Conservation (phyloP, 768 basidiomycete genomes). For the Boletus huronensis region DNA sequence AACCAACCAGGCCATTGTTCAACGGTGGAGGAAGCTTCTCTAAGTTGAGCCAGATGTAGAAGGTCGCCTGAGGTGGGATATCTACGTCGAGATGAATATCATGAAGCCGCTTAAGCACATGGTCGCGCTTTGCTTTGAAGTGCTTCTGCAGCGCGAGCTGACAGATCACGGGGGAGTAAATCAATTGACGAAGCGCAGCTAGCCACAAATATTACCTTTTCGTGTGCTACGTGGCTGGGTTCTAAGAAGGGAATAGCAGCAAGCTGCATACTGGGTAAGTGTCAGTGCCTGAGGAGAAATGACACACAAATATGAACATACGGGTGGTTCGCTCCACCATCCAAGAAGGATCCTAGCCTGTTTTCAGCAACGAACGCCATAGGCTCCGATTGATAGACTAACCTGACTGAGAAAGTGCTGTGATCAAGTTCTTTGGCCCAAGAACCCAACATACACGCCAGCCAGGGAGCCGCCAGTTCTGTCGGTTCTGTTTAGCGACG, state of each 20-base stretch:
- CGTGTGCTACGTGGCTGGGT: conserved; percentile 58
- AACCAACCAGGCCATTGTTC: conserved; percentile 77
- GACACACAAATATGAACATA: conserved; percentile 36
- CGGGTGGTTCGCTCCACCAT: conserved; percentile 94
- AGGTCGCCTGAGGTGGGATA: conserved; percentile 76
- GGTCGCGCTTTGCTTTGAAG: conserved; percentile 89
- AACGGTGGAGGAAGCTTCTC: conserved; percentile 75
- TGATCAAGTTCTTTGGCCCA: conserved; percentile 84
- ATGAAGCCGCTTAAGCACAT: conserved; percentile 78
- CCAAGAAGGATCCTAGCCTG: conserved; percentile 72
- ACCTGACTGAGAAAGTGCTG: conserved; percentile 89
- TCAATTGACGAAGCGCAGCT: background rate
- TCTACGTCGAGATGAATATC: conserved; percentile 74
- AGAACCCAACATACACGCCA: conserved; percentile 95
- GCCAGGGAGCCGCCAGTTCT: conserved; percentile 95
- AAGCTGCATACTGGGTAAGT: conserved; percentile 62
- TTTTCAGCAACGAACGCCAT: background rate
- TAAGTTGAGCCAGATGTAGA: conserved; percentile 93
- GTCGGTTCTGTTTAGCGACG: conserved; percentile 15
- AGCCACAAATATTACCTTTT: conserved; percentile 48
- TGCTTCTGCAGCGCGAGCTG: conserved; percentile 82
- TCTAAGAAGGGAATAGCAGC: conserved; percentile 85
- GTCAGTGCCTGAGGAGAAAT: background rate
- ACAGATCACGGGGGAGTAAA: background rate
- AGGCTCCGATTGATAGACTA: conserved; percentile 8